Evolutionary conservation across 2,329 filamentous ascomycete species (phyloP).

Genomic region (Arthrobotrys musiformis): DNA sequence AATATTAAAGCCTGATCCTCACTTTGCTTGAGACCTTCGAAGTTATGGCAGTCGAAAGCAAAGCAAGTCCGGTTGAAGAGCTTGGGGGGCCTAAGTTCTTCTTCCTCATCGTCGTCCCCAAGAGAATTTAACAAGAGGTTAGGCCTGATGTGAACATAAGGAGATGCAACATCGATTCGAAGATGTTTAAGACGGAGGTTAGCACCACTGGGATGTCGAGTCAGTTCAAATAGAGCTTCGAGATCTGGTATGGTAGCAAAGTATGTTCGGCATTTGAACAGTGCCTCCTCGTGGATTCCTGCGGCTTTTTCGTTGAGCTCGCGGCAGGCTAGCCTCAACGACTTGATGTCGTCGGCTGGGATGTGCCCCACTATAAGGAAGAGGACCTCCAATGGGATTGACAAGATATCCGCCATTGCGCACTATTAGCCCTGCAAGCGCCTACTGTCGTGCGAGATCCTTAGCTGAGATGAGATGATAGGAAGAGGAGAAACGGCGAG

Average conservation of each 20-base stretch:
- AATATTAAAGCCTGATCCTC: constrained; percentile 48
- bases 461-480: neutral
- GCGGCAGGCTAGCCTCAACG: constrained; percentile 11
- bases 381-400: constrained; percentile 36
- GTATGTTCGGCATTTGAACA: constrained; percentile 34
- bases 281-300: constrained; percentile 11
- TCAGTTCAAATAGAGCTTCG: constrained; percentile 32
- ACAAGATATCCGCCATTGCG: constrained; percentile 25
- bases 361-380: constrained; percentile 40
- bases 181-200: constrained; percentile 45
- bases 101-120: constrained; percentile 4
- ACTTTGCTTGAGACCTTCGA: constrained; percentile 41
- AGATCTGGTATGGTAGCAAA: constrained; percentile 48
- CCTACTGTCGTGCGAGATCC: neutral
- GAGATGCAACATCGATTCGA: constrained; percentile 32
- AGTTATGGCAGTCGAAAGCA: constrained; percentile 13
- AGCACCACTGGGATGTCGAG: constrained; percentile 38
- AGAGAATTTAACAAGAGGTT: constrained; percentile 1
- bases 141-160: constrained; percentile 36
- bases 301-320: constrained; percentile 31
- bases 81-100: constrained; percentile 30
- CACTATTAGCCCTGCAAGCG: neutral
- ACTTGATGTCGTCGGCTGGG: constrained; percentile 27
- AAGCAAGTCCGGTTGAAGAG: constrained; percentile 34
- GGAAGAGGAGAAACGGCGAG: neutral